A percentile compares a stretch with the other conserved stretches of the same genome.
These are phyloP conservation scores for Malassezia obtusa DNA, from an alignment of 1,284 basidiomycete genomes.

Conservation along the genomic window DNA sequence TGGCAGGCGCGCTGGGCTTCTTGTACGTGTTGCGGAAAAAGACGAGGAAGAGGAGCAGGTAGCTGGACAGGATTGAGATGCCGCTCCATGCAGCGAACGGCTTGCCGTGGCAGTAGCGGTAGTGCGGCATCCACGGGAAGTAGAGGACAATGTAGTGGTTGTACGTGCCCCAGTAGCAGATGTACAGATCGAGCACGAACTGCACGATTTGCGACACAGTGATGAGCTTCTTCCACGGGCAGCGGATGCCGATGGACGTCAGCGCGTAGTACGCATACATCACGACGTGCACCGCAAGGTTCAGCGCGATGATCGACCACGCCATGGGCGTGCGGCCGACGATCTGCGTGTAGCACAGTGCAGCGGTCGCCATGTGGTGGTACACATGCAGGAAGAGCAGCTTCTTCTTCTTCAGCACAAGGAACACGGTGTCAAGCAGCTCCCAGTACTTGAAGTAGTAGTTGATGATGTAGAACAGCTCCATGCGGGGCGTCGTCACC, in stretches of 20 bases:
- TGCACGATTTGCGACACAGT: slow-evolving; percentile 81
- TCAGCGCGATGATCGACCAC: slow-evolving; percentile 89
- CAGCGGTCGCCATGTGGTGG: slow-evolving; percentile 95
- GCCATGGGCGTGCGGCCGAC: slow-evolving; percentile 66
- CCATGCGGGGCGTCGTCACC: background rate
- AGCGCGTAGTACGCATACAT: slow-evolving; percentile 59
- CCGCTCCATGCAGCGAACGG: slow-evolving; percentile 81
- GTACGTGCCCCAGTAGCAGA: slow-evolving; percentile 12
- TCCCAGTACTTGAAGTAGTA: slow-evolving; percentile 59
- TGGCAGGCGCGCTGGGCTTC: slow-evolving; percentile 16
- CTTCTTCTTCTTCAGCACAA: slow-evolving; percentile 96
- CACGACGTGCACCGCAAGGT: slow-evolving; percentile 87
- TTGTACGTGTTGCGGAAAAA: slow-evolving; percentile 50
- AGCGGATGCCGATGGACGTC: slow-evolving; percentile 33
- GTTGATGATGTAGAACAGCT: slow-evolving; percentile 76
- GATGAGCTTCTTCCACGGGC: slow-evolving; percentile 81
- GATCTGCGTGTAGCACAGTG: slow-evolving; percentile 86
- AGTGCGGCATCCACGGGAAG: slow-evolving; percentile 56
- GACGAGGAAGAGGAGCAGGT: slow-evolving; percentile 51
- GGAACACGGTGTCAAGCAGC: slow-evolving; percentile 87
- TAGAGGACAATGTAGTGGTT: slow-evolving; percentile 49
- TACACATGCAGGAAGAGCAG: slow-evolving; percentile 87
- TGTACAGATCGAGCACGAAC: slow-evolving; percentile 17
- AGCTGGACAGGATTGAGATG: slow-evolving; percentile 74
- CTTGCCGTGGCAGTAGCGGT: slow-evolving; percentile 76